Conservation (phyloP, 2,329 filamentous ascomycete species). For the Bipolaris oryzae region DNA sequence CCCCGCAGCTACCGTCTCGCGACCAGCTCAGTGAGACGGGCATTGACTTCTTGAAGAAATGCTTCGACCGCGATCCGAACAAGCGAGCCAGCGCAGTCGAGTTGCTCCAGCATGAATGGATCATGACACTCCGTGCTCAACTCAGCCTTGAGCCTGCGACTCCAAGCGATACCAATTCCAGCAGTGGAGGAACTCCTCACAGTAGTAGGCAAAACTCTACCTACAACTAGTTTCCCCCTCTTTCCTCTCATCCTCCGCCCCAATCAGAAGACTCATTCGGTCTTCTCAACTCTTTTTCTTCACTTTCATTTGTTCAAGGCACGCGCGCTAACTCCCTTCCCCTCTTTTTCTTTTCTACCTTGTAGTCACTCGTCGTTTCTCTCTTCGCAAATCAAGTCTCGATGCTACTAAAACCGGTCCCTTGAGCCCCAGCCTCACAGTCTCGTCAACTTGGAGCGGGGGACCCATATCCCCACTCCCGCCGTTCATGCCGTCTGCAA, state of each 20-base stretch:
- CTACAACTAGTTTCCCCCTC: conserved; percentile 29
- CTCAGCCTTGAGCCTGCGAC: conserved; percentile 55
- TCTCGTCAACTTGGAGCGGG: neutral
- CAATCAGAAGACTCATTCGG: neutral
- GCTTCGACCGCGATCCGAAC: conserved; percentile 83
- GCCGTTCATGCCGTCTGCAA: neutral
- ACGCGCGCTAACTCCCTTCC: conserved; percentile 9
- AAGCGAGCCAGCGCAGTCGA: conserved; percentile 83
- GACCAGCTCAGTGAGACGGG: conserved; percentile 86
- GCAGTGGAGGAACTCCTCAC: conserved; percentile 22
- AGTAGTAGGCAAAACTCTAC: conserved; percentile 44
- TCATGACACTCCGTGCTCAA: conserved; percentile 57
- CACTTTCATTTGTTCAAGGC: neutral
- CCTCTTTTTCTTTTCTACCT: neutral
- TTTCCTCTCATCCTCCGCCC: neutral
- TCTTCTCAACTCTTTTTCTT: neutral
- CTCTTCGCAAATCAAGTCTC: conserved; percentile 4
- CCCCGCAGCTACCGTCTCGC: conserved; percentile 77
- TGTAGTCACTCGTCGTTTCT: conserved; percentile 12
- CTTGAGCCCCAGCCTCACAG: neutral
- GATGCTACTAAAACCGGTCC: neutral
- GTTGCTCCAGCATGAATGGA: conserved; percentile 93
- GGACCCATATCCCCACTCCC: conserved; percentile 1
- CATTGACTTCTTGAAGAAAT: conserved; percentile 85
- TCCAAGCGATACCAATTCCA: conserved; percentile 43